These are phyloP conservation scores for Diplodia corticola DNA, from an alignment of 2,329 filamentous ascomycete species.

Conservation along the genomic window DNA sequence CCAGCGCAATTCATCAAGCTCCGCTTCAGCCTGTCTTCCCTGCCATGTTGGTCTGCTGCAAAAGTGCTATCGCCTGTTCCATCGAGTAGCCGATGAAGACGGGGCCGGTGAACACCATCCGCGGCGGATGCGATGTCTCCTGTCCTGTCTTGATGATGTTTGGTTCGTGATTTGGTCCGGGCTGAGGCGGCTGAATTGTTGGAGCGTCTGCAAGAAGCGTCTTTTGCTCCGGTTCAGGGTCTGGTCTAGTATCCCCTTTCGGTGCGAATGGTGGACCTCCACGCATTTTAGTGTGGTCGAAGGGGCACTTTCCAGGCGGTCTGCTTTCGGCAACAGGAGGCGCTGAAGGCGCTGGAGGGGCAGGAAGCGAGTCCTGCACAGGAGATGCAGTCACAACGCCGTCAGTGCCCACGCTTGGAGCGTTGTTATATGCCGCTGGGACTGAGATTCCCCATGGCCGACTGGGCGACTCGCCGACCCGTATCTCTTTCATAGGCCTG, in stretches of 20 bases:
- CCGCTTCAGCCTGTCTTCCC: not conserved
- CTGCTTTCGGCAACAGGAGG: not conserved
- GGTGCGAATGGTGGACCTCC: slow-evolving; percentile 19
- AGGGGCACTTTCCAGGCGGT: slow-evolving; percentile 24
- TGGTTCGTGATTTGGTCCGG: not conserved
- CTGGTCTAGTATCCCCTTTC: not conserved
- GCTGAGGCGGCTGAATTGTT: not conserved
- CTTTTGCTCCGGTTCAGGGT: slow-evolving; percentile 11
- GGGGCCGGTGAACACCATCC: slow-evolving; percentile 87
- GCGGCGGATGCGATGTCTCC: slow-evolving; percentile 47
- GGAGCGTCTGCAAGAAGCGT: slow-evolving; percentile 16
- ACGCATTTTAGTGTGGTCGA: slow-evolving; percentile 23
- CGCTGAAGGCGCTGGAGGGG: slow-evolving; percentile 5
- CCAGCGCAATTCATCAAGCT: not conserved
- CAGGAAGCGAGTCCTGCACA: slow-evolving; percentile 46
- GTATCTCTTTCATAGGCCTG: slow-evolving; percentile 79
- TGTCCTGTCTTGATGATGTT: slow-evolving; percentile 9
- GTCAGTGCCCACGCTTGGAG: slow-evolving; percentile 40
- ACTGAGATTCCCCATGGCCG: slow-evolving; percentile 90
- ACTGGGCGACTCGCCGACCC: slow-evolving; percentile 91
- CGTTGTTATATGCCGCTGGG: slow-evolving; percentile 56
- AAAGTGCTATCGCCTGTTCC: slow-evolving; percentile 37
- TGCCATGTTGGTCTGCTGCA: slow-evolving; percentile 29
- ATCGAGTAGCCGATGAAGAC: slow-evolving; percentile 83
- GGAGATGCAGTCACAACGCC: slow-evolving; percentile 44